Conservation (phyloP, 148 eudicot species). For the Diospyros kaki region DNA sequence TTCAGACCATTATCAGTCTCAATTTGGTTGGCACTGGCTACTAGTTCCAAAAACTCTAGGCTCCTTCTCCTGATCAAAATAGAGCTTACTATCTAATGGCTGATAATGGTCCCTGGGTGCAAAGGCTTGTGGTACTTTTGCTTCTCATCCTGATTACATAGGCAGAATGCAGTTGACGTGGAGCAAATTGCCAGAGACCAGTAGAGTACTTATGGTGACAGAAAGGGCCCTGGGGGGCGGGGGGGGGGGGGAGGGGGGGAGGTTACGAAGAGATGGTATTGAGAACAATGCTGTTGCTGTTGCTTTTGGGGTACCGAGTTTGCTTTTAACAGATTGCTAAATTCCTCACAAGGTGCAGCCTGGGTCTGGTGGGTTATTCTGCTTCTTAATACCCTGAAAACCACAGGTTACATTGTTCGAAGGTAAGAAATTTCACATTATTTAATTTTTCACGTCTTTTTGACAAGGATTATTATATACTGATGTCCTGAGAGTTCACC, state of each 20-base stretch:
- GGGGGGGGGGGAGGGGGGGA: too few species aligned
- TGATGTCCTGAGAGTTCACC: neutral
- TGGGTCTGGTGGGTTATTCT: conserved; percentile 1
- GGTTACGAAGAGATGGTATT: neutral
- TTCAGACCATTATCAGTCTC: neutral
- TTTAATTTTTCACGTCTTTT: neutral
- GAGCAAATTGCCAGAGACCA: neutral
- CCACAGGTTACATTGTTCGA: neutral
- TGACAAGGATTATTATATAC: neutral
- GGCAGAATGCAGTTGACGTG: neutral
- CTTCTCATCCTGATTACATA: neutral
- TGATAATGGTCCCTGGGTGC: neutral
- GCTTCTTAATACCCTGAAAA: neutral
- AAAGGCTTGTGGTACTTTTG: neutral
- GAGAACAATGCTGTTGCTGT: neutral
- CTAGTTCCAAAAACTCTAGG: conserved; percentile 4
- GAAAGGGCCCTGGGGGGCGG: neutral
- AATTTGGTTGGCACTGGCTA: neutral
- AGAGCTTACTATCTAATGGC: neutral
- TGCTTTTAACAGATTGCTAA: neutral
- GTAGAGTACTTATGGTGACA: neutral
- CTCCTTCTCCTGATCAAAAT: neutral
- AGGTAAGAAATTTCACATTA: conserved; percentile 3
- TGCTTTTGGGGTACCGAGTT: neutral
- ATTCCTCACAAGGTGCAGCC: conserved; percentile 7